Conservation (phyloP, 169 alveolate genomes). For the Neospora caninum region DNA sequence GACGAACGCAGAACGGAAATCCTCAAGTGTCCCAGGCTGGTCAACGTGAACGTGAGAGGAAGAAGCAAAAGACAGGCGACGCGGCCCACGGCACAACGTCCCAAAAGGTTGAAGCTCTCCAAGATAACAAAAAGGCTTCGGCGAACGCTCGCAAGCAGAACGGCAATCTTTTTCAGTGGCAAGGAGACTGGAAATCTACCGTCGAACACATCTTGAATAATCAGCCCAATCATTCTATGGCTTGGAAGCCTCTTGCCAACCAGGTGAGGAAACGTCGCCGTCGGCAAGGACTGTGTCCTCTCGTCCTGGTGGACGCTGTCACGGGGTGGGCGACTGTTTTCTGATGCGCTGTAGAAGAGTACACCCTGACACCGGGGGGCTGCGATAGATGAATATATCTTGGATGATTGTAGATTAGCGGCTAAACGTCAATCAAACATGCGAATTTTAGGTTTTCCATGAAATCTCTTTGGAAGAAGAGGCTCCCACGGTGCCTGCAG, state of each 20-base stretch:
- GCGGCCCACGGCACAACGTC: neutral
- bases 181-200: conserved; percentile 28
- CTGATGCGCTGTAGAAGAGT: neutral
- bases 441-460: neutral
- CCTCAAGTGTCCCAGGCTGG: neutral
- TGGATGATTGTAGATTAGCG: neutral
- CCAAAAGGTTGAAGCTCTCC: neutral
- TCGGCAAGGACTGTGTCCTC: neutral
- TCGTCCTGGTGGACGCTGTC: neutral
- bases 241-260: conserved; percentile 20
- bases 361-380: neutral
- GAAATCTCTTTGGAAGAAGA: too few relatives aligned
- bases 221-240: neutral
- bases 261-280: neutral
- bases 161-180: neutral
- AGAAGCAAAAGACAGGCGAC: neutral
- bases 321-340: neutral
- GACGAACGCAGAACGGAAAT: neutral
- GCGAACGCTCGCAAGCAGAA: neutral
- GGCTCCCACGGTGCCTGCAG: too few relatives aligned
- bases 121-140: neutral
- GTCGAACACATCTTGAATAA: neutral
- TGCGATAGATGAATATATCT: neutral
- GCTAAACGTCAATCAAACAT: neutral
- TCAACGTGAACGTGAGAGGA: neutral